Evolutionary conservation across 2,329 filamentous ascomycete species (phyloP).

Genomic region (Alternaria novae-zelandiae): DNA sequence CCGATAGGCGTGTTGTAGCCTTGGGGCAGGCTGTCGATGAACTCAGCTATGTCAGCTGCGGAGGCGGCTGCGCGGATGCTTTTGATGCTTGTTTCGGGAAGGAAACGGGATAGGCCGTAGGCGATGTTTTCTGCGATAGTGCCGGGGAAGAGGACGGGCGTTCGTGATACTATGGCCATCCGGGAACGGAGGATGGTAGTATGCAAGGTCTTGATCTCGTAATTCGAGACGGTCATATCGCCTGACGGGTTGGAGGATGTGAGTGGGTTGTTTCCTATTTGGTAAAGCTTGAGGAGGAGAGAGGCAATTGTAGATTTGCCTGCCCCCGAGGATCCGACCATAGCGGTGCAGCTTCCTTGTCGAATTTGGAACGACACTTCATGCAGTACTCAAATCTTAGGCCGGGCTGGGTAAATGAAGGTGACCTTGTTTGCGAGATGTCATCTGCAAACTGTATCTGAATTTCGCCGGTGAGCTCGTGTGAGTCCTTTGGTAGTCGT

Average conservation of each 20-base stretch:
- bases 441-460: conserved; percentile 55
- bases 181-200: conserved; percentile 64
- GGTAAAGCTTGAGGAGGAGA: conserved; percentile 76
- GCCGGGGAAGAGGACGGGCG: conserved; percentile 77
- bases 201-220: conserved; percentile 65
- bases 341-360: conserved; percentile 70
- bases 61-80: conserved; percentile 59
- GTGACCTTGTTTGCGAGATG: conserved; percentile 64
- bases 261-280: conserved; percentile 25
- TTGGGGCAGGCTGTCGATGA: conserved; percentile 72
- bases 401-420: conserved; percentile 74
- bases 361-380: conserved; percentile 70
- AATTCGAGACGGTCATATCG: conserved; percentile 63
- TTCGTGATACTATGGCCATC: conserved; percentile 73
- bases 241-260: conserved; percentile 29
- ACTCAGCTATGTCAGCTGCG: conserved; percentile 74
- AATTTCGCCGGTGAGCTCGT: conserved; percentile 63
- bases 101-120: conserved; percentile 71
- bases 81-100: conserved; percentile 54
- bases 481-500: conserved; percentile 63
- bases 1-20: conserved; percentile 78
- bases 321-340: conserved; percentile 85
- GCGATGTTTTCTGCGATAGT: conserved; percentile 80
- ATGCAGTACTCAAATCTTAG: conserved; percentile 62
- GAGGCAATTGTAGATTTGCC: conserved; percentile 87